Conservation (phyloP, 2,329 filamentous ascomycete species). For the Tolypocladium cylindrosporum region DNA sequence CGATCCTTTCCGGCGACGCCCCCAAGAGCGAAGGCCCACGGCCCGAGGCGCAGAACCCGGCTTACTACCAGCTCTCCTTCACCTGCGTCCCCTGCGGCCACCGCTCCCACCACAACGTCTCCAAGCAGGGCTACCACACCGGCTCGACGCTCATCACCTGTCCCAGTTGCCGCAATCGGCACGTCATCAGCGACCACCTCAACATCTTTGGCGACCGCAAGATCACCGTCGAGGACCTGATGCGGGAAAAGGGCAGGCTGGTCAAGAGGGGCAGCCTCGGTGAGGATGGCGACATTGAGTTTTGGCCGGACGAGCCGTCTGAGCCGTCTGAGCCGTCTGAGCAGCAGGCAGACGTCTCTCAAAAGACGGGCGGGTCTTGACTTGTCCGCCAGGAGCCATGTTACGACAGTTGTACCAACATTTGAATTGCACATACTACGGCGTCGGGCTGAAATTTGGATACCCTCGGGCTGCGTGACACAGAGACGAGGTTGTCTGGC, state of each 20-base stretch:
- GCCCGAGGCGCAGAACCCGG: slow-evolving; percentile 30
- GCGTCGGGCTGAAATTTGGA: neutral
- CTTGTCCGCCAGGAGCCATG: neutral
- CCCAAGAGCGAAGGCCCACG: slow-evolving; percentile 18
- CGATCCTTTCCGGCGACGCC: slow-evolving; percentile 5
- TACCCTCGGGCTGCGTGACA: neutral
- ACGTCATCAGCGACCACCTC: slow-evolving; percentile 87
- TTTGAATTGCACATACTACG: neutral
- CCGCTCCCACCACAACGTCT: slow-evolving; percentile 75
- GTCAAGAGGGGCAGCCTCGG: slow-evolving; percentile 63
- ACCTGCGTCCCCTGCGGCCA: slow-evolving; percentile 80
- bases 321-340: slow-evolving; percentile 16
- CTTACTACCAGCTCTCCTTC: slow-evolving; percentile 80
- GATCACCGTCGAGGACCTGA: slow-evolving; percentile 66
- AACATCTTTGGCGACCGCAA: slow-evolving; percentile 62
- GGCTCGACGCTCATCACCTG: slow-evolving; percentile 86
- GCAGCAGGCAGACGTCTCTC: neutral
- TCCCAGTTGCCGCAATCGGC: slow-evolving; percentile 73
- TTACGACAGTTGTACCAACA: neutral
- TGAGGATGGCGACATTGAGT: slow-evolving; percentile 79
- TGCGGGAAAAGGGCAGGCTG: slow-evolving; percentile 63
- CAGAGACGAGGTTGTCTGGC: neutral
- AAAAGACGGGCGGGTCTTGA: neutral
- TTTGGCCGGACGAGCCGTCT: slow-evolving; percentile 65
- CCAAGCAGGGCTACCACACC: slow-evolving; percentile 90